Conservation (phyloP, 2,329 filamentous ascomycete genomes). For the Drechslerella stenobrocha region DNA sequence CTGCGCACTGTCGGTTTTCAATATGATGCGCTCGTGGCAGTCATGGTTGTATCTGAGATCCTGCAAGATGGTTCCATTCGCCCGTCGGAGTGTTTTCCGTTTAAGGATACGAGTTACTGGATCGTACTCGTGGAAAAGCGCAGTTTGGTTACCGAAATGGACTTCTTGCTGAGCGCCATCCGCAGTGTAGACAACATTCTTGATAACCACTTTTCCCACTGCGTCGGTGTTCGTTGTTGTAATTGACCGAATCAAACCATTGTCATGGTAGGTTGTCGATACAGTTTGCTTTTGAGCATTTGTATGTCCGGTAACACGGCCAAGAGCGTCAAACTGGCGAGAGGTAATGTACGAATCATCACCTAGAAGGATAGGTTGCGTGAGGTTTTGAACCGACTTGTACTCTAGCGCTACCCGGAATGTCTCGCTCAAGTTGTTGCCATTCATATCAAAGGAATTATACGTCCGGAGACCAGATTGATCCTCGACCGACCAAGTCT, state of each 20-base stretch:
- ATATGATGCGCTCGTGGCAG: slow-evolving; percentile 39
- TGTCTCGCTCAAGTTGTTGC: slow-evolving; percentile 17
- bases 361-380: no score
- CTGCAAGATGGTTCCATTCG: slow-evolving; percentile 18
- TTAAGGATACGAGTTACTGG: neutral
- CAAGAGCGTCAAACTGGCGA: neutral
- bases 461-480: slow-evolving; percentile 9
- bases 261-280: neutral
- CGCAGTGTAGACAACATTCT: neutral
- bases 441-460: slow-evolving; percentile 46
- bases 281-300: neutral
- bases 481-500: slow-evolving; percentile 14
- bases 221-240: no score
- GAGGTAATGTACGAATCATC: no score
- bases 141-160: neutral
- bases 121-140: neutral
- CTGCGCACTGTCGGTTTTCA: slow-evolving; percentile 48
- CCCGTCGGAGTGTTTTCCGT: no score
- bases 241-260: no score
- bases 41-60: slow-evolving; percentile 50
- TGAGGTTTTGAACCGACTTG: no score
- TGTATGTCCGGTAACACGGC: neutral
- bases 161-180: slow-evolving; percentile 9
- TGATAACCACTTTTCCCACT: no score
- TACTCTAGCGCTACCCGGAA: slow-evolving; percentile 12